Base-by-base conservation (phyloP, 371 early-diverging fungal species). In the Mortierella sp. region DNA sequence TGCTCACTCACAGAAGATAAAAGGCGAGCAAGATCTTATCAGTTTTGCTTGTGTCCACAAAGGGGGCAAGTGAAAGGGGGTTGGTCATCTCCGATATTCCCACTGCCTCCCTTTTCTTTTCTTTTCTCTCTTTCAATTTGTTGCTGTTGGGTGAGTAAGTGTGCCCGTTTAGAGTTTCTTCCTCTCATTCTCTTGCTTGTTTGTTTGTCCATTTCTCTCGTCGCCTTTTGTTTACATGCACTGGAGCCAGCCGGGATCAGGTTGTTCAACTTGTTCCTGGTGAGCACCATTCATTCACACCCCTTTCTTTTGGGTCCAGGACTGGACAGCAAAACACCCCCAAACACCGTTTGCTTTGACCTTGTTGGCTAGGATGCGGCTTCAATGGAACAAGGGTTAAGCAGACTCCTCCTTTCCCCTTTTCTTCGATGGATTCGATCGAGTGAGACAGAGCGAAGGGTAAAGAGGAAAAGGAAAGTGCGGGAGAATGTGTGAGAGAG, bases 1-100 rank as follows among this genome's bases (percentile, higher is more conserved):
- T 71, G 71, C 71, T 71, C 48, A 61, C 61, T 61, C 61, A 19
- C 37, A 13, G 46, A 71, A 46, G 46, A 67, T 21, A 67, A 37
- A 24, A 57, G 16, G 34, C 19, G 37, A 19, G 34, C 24, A 28
- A 57, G 67, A 67, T 67, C 67, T 67, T 67, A 67, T 67, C 67
- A 28, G n/a, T 57, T 57, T 57, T 67, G 43, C 61, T 61, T 61
- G 61, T 61, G 61, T 61, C 5, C 61, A 61, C 37, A 37, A 21
- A 24, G 21, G 40, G 9, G 37, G 37, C 34, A 34, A 14, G 61
- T 13, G 34, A 21, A 64, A 21, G 37, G 24, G 21, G 67, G 37
- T 61, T 40, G 67, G 67, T 67, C 67, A 40, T 37, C 67, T 67
- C 67, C 40, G 67, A 37, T 67, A 5, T 67, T 67, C 43, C 21